phyloP scores from a whole-genome alignment of 2,329 filamentous ascomycete genomes.

The Xylariaceae sp. region DNA sequence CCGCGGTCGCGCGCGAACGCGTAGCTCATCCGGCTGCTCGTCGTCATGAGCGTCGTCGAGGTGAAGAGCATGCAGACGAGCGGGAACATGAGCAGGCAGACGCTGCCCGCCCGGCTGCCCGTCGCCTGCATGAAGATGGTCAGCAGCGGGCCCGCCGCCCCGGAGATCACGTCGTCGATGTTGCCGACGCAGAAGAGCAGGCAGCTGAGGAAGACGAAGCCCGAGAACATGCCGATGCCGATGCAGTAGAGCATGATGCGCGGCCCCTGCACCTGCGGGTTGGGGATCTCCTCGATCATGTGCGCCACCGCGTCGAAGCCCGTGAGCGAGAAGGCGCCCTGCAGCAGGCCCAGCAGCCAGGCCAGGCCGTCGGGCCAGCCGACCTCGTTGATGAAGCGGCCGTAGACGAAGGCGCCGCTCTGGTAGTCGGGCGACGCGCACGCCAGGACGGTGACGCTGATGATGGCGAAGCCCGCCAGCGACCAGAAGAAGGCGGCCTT shows the following conservation, averaged over 20 bases:
- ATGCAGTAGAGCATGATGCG: slow-evolving; percentile 45
- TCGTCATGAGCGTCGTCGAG: slow-evolving; percentile 57
- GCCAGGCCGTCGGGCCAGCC: slow-evolving; percentile 63
- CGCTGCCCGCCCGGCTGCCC: slow-evolving; percentile 49
- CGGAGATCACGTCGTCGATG: slow-evolving; percentile 46
- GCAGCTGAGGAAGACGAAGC: slow-evolving; percentile 54
- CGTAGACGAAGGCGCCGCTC: slow-evolving; percentile 57
- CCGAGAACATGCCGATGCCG: slow-evolving; percentile 53
- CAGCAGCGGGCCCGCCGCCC: slow-evolving; percentile 49
- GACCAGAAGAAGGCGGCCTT: slow-evolving; percentile 66
- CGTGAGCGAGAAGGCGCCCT: slow-evolving; percentile 42
- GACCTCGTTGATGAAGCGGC: slow-evolving; percentile 58
- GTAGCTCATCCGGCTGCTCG: slow-evolving; percentile 57
- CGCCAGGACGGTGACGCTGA: slow-evolving; percentile 61
- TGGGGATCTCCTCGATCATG: slow-evolving; percentile 54
- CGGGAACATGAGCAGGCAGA: slow-evolving; percentile 61
- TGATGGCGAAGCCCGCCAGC: slow-evolving; percentile 58
- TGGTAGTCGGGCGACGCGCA: slow-evolving; percentile 60
- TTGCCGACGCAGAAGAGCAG: slow-evolving; percentile 58
- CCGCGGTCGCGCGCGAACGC: slow-evolving; percentile 63
- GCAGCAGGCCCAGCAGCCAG: slow-evolving; percentile 48
- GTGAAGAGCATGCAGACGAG: slow-evolving; percentile 58
- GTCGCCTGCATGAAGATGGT: slow-evolving; percentile 59
- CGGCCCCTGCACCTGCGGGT: slow-evolving; percentile 24
- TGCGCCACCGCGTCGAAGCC: slow-evolving; percentile 46